Evolutionary conservation across 176 grass and related monocot genomes (phyloP).

Genomic region (Avena sativa): DNA sequence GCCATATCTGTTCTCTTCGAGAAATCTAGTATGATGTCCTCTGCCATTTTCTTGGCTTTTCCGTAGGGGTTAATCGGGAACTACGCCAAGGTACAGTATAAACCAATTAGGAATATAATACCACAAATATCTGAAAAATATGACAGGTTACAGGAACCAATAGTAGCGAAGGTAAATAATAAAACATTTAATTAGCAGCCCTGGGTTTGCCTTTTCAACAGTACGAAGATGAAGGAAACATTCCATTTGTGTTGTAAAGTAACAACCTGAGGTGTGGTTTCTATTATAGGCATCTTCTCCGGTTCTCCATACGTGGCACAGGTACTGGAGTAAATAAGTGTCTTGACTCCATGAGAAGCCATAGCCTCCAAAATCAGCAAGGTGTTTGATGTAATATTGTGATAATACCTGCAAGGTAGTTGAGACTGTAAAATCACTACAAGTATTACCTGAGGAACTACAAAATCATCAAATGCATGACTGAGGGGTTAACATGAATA

Average conservation of each 20-base stretch:
- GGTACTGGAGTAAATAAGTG: conserved; percentile 85
- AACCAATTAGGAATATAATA: conserved; percentile 34
- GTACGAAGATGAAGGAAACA: conserved; percentile 25
- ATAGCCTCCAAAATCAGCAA: conserved; percentile 78
- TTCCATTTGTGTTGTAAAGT: conserved; percentile 12
- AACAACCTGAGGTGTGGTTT: conserved; percentile 73
- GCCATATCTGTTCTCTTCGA: conserved; percentile 72
- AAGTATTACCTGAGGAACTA: conserved; percentile 11
- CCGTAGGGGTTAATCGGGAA: conserved; percentile 83
- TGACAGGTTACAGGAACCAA: not conserved
- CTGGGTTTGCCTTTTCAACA: conserved; percentile 17
- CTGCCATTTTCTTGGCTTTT: conserved; percentile 91
- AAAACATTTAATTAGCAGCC: conserved; percentile 11
- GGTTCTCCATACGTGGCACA: conserved; percentile 90
- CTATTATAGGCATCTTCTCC: conserved; percentile 82
- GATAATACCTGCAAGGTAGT: conserved; percentile 68
- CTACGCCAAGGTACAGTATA: conserved; percentile 43
- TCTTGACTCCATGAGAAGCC: conserved; percentile 73
- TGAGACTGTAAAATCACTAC: conserved; percentile 37
- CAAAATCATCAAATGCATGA: conserved; percentile 26
- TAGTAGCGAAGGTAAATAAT: conserved; percentile 1
- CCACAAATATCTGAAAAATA: conserved; percentile 2
- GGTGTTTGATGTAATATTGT: conserved; percentile 86
- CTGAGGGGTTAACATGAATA: conserved; percentile 2
- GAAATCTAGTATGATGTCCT: conserved; percentile 87